Evolutionary conservation across 78 protist species (phyloP).

Genomic region (Dictyostelium capitatum): DNA sequence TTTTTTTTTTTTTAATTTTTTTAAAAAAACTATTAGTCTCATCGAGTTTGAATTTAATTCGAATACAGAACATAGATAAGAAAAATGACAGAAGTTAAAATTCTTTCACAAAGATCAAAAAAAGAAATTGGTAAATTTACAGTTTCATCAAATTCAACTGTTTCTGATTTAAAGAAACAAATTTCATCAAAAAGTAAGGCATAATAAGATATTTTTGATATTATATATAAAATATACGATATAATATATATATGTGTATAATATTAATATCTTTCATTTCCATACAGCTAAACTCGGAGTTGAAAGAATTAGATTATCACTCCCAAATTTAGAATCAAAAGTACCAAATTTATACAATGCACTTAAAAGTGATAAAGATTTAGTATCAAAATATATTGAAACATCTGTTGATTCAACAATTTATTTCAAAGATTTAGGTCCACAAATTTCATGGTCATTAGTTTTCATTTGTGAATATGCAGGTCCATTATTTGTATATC

Average conservation of each 20-base stretch:
- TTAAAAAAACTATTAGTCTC: not conserved
- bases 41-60: too few species aligned
- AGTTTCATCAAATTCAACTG: not conserved
- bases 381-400: not conserved
- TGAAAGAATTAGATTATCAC: slow-evolving; percentile 61
- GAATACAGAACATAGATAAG: not conserved
- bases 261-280: not conserved
- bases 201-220: too few species aligned
- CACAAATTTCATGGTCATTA: slow-evolving; percentile 86
- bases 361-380: slow-evolving; percentile 16
- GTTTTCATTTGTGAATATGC: slow-evolving; percentile 90
- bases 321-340: not conserved
- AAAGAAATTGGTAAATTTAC: not conserved
- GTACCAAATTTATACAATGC: not conserved
- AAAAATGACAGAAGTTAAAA: not conserved
- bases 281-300: slow-evolving; percentile 15
- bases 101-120: slow-evolving; percentile 15
- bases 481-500: slow-evolving; percentile 88
- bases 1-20: not conserved
- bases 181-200: slow-evolving; percentile 17
- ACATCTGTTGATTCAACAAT: not conserved
- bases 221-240: not conserved
- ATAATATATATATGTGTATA: not conserved
- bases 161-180: slow-evolving; percentile 13
- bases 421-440: slow-evolving; percentile 91